phyloP scores from a whole-genome alignment of 2,329 filamentous ascomycete species.

The Neofusicoccum ribis region DNA sequence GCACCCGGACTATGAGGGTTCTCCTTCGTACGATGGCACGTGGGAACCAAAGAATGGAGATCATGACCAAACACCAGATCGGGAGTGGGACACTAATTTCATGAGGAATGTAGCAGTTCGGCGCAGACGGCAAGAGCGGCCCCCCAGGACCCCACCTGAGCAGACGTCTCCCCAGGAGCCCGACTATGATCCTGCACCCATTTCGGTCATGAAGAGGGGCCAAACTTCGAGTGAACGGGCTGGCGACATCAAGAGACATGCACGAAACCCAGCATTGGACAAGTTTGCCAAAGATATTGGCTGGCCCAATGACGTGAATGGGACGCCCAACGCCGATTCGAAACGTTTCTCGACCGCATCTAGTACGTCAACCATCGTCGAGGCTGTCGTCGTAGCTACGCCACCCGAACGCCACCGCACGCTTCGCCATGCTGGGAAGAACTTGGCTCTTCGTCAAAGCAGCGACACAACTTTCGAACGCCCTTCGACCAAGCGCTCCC shows the following conservation, averaged over 20 bases:
- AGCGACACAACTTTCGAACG: constrained; percentile 34
- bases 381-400: constrained; percentile 56
- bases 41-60: constrained; percentile 8
- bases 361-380: constrained; percentile 54
- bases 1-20: not conserved
- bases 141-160: constrained; percentile 27
- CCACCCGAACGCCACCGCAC: constrained; percentile 47
- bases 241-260: constrained; percentile 33
- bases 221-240: constrained; percentile 34
- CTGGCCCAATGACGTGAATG: constrained; percentile 45
- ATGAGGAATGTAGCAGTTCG: constrained; percentile 44
- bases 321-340: constrained; percentile 31
- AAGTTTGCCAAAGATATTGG: constrained; percentile 52
- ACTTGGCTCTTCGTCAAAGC: constrained; percentile 51
- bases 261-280: constrained; percentile 44
- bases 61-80: constrained; percentile 31
- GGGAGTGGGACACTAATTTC: constrained; percentile 42
- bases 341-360: constrained; percentile 54
- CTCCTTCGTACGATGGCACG: not conserved
- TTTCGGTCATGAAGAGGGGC: constrained; percentile 12
- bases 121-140: constrained; percentile 34
- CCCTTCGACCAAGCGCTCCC: constrained; percentile 46
- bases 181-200: not conserved
- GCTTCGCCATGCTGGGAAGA: constrained; percentile 57
- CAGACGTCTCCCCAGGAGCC: constrained; percentile 21